phyloP scores from a whole-genome alignment of 441 rosid genomes.

The Hura crepitans region DNA sequence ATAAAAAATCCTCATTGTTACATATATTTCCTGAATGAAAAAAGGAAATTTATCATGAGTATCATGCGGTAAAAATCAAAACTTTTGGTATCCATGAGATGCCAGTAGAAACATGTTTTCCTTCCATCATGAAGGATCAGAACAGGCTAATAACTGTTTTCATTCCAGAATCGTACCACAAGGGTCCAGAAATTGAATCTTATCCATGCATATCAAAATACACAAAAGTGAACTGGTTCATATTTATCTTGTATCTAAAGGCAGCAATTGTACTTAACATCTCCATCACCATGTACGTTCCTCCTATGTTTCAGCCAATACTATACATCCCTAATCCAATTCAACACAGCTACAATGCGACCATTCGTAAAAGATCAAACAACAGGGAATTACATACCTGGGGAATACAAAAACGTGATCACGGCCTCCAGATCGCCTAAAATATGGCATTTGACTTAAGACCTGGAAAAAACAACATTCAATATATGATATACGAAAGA shows the following conservation, averaged over 20 bases:
- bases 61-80: too few species aligned
- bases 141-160: neutral
- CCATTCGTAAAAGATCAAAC: neutral
- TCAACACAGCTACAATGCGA: neutral
- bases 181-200: neutral
- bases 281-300: neutral
- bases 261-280: neutral
- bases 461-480: constrained; percentile 37
- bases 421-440: constrained; percentile 84
- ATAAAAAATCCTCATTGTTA: neutral
- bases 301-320: too few species aligned
- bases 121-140: neutral
- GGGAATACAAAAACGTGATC: constrained; percentile 92
- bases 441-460: constrained; percentile 86
- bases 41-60: too few species aligned
- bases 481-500: too few species aligned
- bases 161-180: neutral
- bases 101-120: neutral
- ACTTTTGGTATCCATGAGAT: too few species aligned
- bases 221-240: neutral
- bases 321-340: too few species aligned
- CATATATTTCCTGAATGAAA: too few species aligned
- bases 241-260: neutral
- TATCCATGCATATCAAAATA: neutral
- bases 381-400: constrained; percentile 38